Evolutionary conservation across 805 yeast genomes (phyloP), one percentile per base, ranked within the genome.

Genomic region (Cyberlindnera subsufficiens): DNA sequence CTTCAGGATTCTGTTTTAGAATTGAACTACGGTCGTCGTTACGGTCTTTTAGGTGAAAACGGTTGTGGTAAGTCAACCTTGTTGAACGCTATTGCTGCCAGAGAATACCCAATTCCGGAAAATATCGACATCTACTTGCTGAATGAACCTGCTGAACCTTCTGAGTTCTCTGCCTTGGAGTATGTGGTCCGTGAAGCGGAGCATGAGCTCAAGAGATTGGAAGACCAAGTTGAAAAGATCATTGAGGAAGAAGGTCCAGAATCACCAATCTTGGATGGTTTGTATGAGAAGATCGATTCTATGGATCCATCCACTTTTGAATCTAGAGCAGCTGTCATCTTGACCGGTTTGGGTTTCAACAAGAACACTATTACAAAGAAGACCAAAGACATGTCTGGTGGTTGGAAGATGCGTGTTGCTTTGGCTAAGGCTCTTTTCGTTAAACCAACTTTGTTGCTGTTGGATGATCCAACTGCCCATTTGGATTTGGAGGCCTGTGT

Each of bases 361-460:
- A 61, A 84, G 44, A 68, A 69, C 53, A 91, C 98, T 44, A 91
- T 93, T 61, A 75, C 77, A 64, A 93, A 93, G 78, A 84, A 82
- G 71, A 93, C 99, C 60, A 90, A 88, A 69, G 98, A 93, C 64
- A 93, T 93, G 99, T 88, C 97, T 63, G 99, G 99, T 79, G 99
- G 99, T 66, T 93, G 99, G 99, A 89, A 89, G 75, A 93, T 93
- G 99, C 88, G 99, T 73, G 99, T 93, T 49, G 98, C 99, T 36
- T 75, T 93, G 50, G 96, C 96, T 47, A 93, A 93, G 71, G 99
- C 99, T 27, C 76, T 93, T 57, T 93, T 93, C 74, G 98, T 93
- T 54, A 91, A 93, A 75, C 99, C 99, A 63, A 90, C 98, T 40
- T 71, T 93, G 56, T 74, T 93, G 61, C 72, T 93, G 58, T 80